phyloP scores from a whole-genome alignment of 345 rosid genomes.

The Lenwebbia sp. region DNA sequence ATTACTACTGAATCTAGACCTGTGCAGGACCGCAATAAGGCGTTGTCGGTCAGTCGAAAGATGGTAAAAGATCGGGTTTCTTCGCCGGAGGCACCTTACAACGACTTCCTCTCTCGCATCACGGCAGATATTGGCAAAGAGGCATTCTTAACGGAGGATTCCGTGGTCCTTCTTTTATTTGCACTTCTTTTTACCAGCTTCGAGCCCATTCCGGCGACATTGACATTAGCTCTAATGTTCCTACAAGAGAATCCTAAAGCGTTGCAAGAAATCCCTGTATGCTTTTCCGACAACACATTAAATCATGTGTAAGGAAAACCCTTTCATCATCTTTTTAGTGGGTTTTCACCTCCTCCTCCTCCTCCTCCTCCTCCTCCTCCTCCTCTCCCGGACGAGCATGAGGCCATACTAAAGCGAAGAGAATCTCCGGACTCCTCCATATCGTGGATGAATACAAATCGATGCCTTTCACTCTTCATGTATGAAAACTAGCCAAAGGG shows the following conservation, averaged over 20 bases:
- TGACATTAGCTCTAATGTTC: slow-evolving; percentile 10
- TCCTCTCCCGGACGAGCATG: background rate
- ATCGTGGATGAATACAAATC: background rate
- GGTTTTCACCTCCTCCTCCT: background rate
- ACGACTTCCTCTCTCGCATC: slow-evolving; percentile 10
- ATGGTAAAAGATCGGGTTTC: slow-evolving; percentile 3
- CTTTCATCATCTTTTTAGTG: background rate
- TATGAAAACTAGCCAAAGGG: background rate
- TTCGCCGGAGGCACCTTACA: background rate
- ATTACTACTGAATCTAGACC: too few species aligned
- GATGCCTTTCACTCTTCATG: background rate
- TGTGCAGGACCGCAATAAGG: slow-evolving; percentile 1
- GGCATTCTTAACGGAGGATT: slow-evolving; percentile 15
- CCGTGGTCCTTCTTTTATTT: slow-evolving; percentile 2
- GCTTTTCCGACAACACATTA: background rate
- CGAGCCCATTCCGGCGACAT: slow-evolving; percentile 4
- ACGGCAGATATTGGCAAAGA: slow-evolving; percentile 10
- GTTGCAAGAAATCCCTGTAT: slow-evolving; percentile 13
- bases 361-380: background rate
- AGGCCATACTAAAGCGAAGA: background rate
- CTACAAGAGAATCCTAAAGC: slow-evolving; percentile 19
- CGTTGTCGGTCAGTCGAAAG: background rate
- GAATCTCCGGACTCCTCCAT: background rate
- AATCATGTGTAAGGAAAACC: background rate
- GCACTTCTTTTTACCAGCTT: slow-evolving; percentile 2